Conservation (phyloP, 1,284 basidiomycete genomes). For the Malassezia nana region DNA sequence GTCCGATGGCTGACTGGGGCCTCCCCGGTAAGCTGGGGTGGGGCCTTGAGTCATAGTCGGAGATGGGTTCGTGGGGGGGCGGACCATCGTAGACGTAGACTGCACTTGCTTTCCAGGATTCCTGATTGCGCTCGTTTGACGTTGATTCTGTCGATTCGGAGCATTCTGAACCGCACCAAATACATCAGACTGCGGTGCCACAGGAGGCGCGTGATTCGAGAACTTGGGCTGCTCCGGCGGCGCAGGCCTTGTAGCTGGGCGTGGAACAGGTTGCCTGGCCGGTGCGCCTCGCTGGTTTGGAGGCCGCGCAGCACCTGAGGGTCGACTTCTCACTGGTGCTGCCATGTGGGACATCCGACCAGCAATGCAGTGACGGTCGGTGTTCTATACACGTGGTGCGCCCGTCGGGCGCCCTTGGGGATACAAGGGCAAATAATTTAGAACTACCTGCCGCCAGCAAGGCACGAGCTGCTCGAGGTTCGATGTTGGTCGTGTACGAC, state of each 20-base stretch:
- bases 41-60: neutral
- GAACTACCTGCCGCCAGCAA: neutral
- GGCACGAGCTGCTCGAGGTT: neutral
- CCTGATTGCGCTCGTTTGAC: neutral
- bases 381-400: neutral
- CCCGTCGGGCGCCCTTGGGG: neutral
- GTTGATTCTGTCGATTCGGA: neutral
- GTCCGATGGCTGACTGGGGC: neutral
- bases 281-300: neutral
- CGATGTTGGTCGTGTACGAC: neutral
- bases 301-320: neutral
- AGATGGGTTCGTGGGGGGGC: neutral
- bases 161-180: constrained; percentile 5
- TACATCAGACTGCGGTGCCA: neutral
- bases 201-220: neutral
- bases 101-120: neutral
- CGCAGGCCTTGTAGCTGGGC: neutral
- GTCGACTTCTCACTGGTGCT: neutral
- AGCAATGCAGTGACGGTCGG: neutral
- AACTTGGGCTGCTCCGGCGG: neutral
- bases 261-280: neutral
- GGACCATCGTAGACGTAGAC: neutral
- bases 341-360: neutral
- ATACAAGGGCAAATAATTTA: neutral
- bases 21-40: neutral